Evolutionary conservation across 495 filamentous ascomycete species (phyloP).

Genomic region (Lasiosphaeria miniovina): DNA sequence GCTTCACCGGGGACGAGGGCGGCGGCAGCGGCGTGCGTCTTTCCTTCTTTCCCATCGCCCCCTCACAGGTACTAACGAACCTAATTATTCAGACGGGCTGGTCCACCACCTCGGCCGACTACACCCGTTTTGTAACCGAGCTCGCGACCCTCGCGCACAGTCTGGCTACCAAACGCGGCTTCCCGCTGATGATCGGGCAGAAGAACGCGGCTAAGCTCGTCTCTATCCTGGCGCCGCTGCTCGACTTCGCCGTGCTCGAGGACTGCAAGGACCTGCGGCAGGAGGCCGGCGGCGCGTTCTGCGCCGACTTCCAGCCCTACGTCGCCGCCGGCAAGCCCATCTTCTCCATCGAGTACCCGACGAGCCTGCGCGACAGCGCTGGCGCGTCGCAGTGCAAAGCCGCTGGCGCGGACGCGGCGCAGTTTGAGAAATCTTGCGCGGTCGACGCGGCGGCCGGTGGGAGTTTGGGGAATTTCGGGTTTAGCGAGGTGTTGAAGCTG

Average conservation of each 20-base stretch:
- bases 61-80: no score
- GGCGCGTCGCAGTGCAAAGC: constrained; percentile 28
- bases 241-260: constrained; percentile 70
- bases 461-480: constrained; percentile 29
- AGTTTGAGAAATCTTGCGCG: constrained; percentile 19
- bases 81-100: constrained; percentile 45
- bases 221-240: constrained; percentile 44
- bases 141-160: constrained; percentile 50
- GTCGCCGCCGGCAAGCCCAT: constrained; percentile 59
- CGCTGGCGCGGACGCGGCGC: constrained; percentile 25
- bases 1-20: constrained; percentile 45
- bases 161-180: constrained; percentile 42
- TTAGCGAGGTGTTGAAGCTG: constrained; percentile 60
- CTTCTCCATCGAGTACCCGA: constrained; percentile 69
- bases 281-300: constrained; percentile 38
- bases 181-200: constrained; percentile 53
- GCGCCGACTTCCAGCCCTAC: constrained; percentile 55
- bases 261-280: constrained; percentile 57
- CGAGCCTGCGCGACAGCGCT: neutral
- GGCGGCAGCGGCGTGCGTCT: constrained; percentile 3
- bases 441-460: neutral
- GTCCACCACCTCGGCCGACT: constrained; percentile 47
- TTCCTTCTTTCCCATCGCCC: no score
- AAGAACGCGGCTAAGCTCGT: constrained; percentile 65
- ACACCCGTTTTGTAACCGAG: constrained; percentile 57